phyloP scores from a whole-genome alignment of 768 basidiomycete genomes.

The Epithele typhae region DNA sequence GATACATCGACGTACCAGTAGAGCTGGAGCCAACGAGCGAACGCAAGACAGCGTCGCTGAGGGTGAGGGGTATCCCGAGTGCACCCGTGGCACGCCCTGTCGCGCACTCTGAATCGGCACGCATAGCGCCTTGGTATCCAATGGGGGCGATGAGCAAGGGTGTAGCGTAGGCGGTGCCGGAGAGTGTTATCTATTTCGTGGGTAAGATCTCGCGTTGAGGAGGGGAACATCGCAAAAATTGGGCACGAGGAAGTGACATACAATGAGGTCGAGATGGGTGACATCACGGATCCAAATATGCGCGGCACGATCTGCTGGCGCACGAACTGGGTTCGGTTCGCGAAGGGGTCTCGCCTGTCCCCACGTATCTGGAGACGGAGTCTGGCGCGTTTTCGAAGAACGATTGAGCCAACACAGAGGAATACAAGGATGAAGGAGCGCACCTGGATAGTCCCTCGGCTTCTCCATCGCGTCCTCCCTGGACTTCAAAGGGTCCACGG shows the following conservation, averaged over 20 bases:
- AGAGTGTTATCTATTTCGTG: conserved; percentile 54
- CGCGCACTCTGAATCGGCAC: conserved; percentile 67
- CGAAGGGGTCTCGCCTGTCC: conserved; percentile 57
- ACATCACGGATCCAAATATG: conserved; percentile 68
- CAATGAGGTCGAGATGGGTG: conserved; percentile 57
- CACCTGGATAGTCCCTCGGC: conserved; percentile 53
- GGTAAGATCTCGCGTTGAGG: neutral
- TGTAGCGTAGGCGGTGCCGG: conserved; percentile 57
- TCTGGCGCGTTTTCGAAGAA: too few species aligned
- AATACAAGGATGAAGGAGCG: conserved; percentile 9
- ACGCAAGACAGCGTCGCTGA: conserved; percentile 71
- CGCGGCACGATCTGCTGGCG: conserved; percentile 76
- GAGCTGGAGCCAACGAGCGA: conserved; percentile 81
- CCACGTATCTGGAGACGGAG: conserved; percentile 74
- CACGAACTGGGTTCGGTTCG: conserved; percentile 60
- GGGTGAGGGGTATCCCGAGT: conserved; percentile 62
- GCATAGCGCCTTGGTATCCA: conserved; percentile 74
- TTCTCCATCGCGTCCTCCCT: conserved; percentile 63
- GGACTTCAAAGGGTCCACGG: conserved; percentile 54
- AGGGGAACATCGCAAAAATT: neutral
- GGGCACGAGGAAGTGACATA: conserved; percentile 23
- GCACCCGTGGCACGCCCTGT: conserved; percentile 60
- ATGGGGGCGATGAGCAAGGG: conserved; percentile 71
- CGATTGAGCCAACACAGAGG: conserved; percentile 35
- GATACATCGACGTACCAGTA: too few species aligned